Base-by-base conservation (phyloP, 1,284 basidiomycete genomes). In the Pseudomicrostroma phylloplanum region DNA sequence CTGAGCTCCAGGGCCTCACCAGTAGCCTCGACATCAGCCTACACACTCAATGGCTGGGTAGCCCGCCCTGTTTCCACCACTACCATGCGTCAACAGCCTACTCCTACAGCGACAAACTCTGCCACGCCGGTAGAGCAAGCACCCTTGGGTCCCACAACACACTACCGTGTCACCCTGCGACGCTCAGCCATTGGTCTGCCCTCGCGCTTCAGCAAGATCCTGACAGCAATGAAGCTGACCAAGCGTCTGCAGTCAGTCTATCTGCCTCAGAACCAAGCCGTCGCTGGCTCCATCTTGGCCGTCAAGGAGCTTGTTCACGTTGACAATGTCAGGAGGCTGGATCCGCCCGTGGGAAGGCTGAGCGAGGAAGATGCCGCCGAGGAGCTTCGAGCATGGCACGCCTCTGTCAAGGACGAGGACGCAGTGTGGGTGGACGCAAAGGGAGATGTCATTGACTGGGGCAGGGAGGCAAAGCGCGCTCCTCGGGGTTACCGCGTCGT, bases 271-370 rank as follows among this genome's bases (percentile, higher is more conserved):
- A 83, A 83, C 0, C 85, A 87, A 0, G 87, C 88, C 64, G 83
- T 86, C 23, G 90, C 90, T 0, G 90, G 90, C 25, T 89, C 89
- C 77, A 89, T 92, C 57, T 82, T 92, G 46, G 81, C 82, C 13
- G 86, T 92, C 61, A 92, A 92, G 82, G 90, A 92, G 81, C 81
- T 92, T 41, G 84, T 92, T n/a, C 86, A 88, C 72, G 90, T 92
- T 59, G 84, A 88, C 75, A 92, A 91, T 73, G 89, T 92, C 9
- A 60, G 76, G 9, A 57, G 66, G 11, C 57, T 77, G n/a, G 63
- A 59, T 43, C 46, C 26, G n/a, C 23, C 57, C 13, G 46, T 40
- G 41, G 26, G 39, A 17, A 19, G n/a, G 43, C n/a, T 19, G 25
- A 46, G 39, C 46, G 62, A 65, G 17, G 64, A 71, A 40, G 61